A percentile compares a stretch with the other conserved stretches of the same genome.
phyloP scores from a whole-genome alignment of 805 yeast species.

The Crinitomyces ghanaensis region DNA sequence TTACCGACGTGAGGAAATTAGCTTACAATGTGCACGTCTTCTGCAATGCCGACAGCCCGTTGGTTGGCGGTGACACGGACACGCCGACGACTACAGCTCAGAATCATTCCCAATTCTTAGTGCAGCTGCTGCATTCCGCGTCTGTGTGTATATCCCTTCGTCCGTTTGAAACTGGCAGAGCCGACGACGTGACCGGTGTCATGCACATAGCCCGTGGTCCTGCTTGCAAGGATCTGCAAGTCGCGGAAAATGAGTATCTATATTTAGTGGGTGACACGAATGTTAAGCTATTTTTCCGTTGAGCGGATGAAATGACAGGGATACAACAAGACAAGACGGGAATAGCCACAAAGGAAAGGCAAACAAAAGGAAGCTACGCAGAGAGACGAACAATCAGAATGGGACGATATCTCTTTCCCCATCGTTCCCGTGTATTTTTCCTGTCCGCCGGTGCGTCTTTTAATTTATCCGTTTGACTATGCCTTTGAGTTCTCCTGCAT shows the following conservation, averaged over 20 bases:
- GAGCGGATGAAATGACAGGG: slow-evolving; percentile 7
- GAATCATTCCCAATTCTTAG: slow-evolving; percentile 35
- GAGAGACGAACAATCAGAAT: no score
- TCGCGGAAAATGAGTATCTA: slow-evolving; percentile 52
- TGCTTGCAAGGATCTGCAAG: slow-evolving; percentile 18
- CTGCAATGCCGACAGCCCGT: slow-evolving; percentile 30
- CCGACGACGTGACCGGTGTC: slow-evolving; percentile 71
- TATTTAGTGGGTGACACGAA: slow-evolving; percentile 47
- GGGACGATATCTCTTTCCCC: no score
- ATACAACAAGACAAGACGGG: neutral
- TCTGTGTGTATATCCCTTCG: slow-evolving; percentile 42
- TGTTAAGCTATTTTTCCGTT: slow-evolving; percentile 33
- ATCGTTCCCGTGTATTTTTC: no score
- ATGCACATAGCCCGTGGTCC: slow-evolving; percentile 51
- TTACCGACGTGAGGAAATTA: slow-evolving; percentile 27
- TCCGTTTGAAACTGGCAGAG: slow-evolving; percentile 71
- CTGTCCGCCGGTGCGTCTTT: no score
- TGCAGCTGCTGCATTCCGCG: slow-evolving; percentile 39
- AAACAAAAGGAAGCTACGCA: no score
- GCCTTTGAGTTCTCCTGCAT: no score
- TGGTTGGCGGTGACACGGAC: no score
- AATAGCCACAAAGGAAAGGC: no score
- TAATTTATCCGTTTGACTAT: no score
- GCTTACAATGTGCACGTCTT: slow-evolving; percentile 27
- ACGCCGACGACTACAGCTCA: slow-evolving; percentile 27